Percentiles rank a stretch among this genome's conserved stretches.
Evolutionary conservation across 1,139 yeast genomes (phyloP).

Genomic region (Saccharomyces hybrid): DNA sequence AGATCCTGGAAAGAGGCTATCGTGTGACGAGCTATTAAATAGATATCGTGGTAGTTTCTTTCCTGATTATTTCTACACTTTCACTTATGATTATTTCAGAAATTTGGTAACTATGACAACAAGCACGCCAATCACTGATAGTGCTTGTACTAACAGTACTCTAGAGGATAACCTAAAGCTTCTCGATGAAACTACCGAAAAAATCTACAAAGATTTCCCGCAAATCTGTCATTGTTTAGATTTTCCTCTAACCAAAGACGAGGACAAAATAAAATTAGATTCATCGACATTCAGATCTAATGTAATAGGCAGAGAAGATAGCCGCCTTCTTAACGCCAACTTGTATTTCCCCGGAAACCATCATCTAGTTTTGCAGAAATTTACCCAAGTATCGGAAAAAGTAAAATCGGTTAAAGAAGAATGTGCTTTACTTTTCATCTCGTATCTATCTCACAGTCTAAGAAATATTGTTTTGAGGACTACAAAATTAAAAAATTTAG

Average conservation of each 20-base stretch:
- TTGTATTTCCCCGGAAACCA: not conserved
- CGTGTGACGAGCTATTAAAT: constrained; percentile 47
- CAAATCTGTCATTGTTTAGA: constrained; percentile 43
- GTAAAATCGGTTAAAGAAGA: constrained; percentile 31
- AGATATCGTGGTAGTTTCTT: constrained; percentile 48
- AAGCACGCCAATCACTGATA: constrained; percentile 26
- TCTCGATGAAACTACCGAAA: constrained; percentile 55
- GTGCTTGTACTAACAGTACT: constrained; percentile 17
- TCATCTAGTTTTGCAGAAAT: not conserved
- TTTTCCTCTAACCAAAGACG: constrained; percentile 30
- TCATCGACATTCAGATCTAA: constrained; percentile 8
- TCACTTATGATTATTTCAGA: constrained; percentile 60
- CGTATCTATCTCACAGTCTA: constrained; percentile 56
- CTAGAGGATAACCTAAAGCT: constrained; percentile 33
- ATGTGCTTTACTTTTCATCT: constrained; percentile 56
- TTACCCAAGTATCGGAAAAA: constrained; percentile 8
- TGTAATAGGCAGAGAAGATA: constrained; percentile 1
- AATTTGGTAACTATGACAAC: constrained; percentile 31
- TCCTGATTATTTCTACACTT: constrained; percentile 65
- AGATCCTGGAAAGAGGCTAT: constrained; percentile 52
- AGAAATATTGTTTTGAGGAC: constrained; percentile 57
- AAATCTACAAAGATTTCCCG: constrained; percentile 50
- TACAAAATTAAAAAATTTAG: constrained; percentile 64
- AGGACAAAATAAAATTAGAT: not conserved
- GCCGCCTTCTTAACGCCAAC: not conserved